Base-by-base conservation (phyloP, 2,329 filamentous ascomycete species). In the Ceratocystiopsis minuta region DNA sequence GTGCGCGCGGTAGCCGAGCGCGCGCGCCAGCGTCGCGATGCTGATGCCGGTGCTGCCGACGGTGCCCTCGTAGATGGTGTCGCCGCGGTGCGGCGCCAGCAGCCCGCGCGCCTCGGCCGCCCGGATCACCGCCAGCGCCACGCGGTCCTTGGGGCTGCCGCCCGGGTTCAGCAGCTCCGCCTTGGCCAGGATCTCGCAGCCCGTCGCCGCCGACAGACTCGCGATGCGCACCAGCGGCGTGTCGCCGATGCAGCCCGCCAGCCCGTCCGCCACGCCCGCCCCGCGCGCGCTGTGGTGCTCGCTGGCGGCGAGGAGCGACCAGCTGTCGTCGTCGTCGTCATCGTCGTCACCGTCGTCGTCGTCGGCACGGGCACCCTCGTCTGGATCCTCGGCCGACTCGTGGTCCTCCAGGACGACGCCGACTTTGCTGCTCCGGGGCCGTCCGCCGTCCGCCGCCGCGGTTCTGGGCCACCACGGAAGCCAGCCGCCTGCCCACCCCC, bases 21-120 rank as follows among this genome's bases (percentile, higher is more conserved):
- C 87, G 51, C 87, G 73, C 39, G 85, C 87, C 40, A 98, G 74
- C 1, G 83, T 83, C 3, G 90, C 90, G 11, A 98, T 69, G 15
- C 87, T 95, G 52, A 98, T 96, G 17, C 90, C 90, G 0, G 90
- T 98, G 55, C 84, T 93, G 45, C 90, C 90, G 15, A 94, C 87
- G 1, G 90, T 98, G 49, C 90, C 90, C 64, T 98, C 90, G 60
- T 96, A 98, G 53, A 98, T 86, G 36, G 83, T 92, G 58, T 98
- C 90, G 46, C 88, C 88, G 17, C 80, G 78, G 50, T 80, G 67
- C 0, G 90, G 88, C 0, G 68, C 70, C 37, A 98, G 62, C 16
- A 87, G 65, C 2, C 86, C 86, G 39, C 71, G 63, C 46, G 74
- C 69, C 65, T 98, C 90, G 36, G 87, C 90, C 57, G 77, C 62